A percentile compares a stretch with the other conserved stretches of the same genome.
Evolutionary conservation across 2,329 filamentous ascomycete genomes (phyloP).

Genomic region (Ramichloridium luteum): DNA sequence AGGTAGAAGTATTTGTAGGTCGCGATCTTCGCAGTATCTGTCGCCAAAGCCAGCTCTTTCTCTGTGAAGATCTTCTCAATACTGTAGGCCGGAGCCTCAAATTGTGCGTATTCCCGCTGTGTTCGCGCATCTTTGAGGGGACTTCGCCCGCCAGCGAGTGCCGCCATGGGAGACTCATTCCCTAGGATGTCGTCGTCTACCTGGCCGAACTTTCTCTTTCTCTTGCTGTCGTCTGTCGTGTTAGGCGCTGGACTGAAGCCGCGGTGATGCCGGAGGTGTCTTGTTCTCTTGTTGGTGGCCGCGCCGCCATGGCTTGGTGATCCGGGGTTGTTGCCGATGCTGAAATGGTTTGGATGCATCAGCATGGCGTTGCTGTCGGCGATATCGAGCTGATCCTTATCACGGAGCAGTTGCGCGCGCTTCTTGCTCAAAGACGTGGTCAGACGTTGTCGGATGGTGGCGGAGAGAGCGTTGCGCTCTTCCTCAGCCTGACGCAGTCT

Average conservation of each 20-base stretch:
- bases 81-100: conserved; percentile 47
- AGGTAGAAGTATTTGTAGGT: conserved; percentile 47
- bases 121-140: conserved; percentile 43
- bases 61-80: conserved; percentile 55
- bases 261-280: conserved; percentile 46
- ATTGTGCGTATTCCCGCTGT: conserved; percentile 41
- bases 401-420: conserved; percentile 45
- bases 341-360: conserved; percentile 54
- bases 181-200: conserved; percentile 44
- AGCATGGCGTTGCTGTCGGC: conserved; percentile 54
- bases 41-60: conserved; percentile 51
- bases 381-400: conserved; percentile 56
- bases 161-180: conserved; percentile 45
- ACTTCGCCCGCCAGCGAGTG: conserved; percentile 36
- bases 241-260: conserved; percentile 17
- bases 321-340: conserved; percentile 47
- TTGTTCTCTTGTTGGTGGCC: conserved; percentile 45
- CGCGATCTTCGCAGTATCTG: conserved; percentile 48
- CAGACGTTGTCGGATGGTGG: conserved; percentile 49
- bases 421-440: conserved; percentile 46
- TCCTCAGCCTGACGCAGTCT: conserved; percentile 50
- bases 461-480: conserved; percentile 47
- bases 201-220: conserved; percentile 45
- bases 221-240: conserved; percentile 31
- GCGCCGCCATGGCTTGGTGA: conserved; percentile 47